Base-by-base conservation (phyloP, 169 alveolate genomes). In the Theileria equi region DNA sequence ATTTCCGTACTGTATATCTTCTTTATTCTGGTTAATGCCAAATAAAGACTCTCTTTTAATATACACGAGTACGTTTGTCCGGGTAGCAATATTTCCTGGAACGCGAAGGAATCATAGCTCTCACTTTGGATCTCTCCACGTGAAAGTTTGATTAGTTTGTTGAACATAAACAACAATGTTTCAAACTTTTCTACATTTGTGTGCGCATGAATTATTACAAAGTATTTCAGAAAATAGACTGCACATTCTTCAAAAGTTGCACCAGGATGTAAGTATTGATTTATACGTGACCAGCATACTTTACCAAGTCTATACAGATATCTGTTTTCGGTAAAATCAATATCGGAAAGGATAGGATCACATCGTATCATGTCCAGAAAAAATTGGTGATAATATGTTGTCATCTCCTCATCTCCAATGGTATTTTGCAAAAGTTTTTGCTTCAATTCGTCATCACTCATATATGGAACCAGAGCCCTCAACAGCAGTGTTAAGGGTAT, bases 231-330 rank as follows among this genome's bases (percentile, higher is more conserved):
- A 61, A 97, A 87, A 65, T 89, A 81, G 35, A 89, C 85, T 13
- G 99, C 99, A 32, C 96, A 97, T 58, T 95, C 97, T 34, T 93
- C 96, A 77, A 91, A 94, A 8, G 96, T 83, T 38, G 93, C 90
- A 13, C 95, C 96, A 10, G 96, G 93, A 53, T 82, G 84, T 44
- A 89, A 72, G 50, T 91, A 92, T 69, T 90, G 70, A 2, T 84
- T 52, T 53, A 89, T 89, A 25, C 81, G 88, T 19, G 78, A 53
- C 93, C 93, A 89, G 47, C 90, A 82, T 29, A 65, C 58, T 32
- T 57, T 88, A 11, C 97, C 96, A 41, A 93, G 69, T 41, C 84
- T 73, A 34, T 80, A 90, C 38, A 93, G 84, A 58, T 92, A 82
- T 47, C 93, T 83, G 47, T 91, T 86, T 61, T 90, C 95, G 32